A percentile compares a stretch with the other conserved stretches of the same genome.
phyloP scores from a whole-genome alignment of 352 stramenopile species.

The Phytophthora meadii region DNA sequence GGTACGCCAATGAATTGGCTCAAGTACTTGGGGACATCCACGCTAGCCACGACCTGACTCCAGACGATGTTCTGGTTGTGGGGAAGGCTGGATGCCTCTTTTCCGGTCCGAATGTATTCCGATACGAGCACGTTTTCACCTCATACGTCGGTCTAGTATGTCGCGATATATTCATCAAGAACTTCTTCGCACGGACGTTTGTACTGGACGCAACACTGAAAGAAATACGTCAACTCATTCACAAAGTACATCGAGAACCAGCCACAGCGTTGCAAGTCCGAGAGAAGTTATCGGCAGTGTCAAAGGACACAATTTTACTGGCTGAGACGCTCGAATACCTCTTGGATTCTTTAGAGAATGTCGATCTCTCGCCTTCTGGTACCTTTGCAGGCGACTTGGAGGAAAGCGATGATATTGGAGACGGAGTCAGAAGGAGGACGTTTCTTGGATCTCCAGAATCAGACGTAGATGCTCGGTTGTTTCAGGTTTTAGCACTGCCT shows the following conservation, averaged over 20 bases:
- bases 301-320: constrained; percentile 95
- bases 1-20: constrained; percentile 97
- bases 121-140: constrained; percentile 96
- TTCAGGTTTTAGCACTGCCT: constrained; percentile 93
- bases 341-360: constrained; percentile 94
- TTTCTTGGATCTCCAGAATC: constrained; percentile 28
- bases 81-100: constrained; percentile 94
- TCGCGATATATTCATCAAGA: constrained; percentile 98
- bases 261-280: constrained; percentile 84
- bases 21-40: constrained; percentile 95
- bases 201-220: constrained; percentile 97
- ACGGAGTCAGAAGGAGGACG: constrained; percentile 17
- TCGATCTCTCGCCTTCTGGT: constrained; percentile 45
- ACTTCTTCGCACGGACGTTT: constrained; percentile 97
- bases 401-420: constrained; percentile 54
- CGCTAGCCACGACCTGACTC: constrained; percentile 93
- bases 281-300: constrained; percentile 92
- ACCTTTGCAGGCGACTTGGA: constrained; percentile 18
- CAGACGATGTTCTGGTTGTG: constrained; percentile 96
- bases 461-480: constrained; percentile 73
- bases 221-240: constrained; percentile 92
- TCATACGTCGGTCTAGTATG: constrained; percentile 96
- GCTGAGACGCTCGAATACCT: constrained; percentile 97
- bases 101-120: constrained; percentile 94
- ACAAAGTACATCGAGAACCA: constrained; percentile 87